Evolutionary conservation across 495 filamentous ascomycete genomes (phyloP).

Genomic region (Talaromyces thailandensis): DNA sequence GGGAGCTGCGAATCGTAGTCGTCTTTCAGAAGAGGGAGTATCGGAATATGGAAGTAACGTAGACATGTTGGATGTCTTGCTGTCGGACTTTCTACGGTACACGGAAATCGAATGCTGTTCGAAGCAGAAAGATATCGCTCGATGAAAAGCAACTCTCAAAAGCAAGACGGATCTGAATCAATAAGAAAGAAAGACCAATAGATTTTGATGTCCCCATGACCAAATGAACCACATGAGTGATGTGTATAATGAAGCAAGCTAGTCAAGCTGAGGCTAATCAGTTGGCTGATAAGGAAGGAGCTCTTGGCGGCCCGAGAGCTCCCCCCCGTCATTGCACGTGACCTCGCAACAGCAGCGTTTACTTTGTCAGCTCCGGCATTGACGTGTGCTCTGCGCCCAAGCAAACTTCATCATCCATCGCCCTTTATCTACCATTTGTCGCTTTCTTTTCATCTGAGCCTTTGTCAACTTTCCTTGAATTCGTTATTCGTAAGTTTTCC

Average conservation of each 20-base stretch:
- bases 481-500: not conserved
- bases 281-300: not conserved
- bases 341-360: not conserved
- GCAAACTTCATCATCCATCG: not conserved
- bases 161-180: not conserved
- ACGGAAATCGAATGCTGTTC: not conserved
- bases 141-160: not conserved
- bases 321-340: slow-evolving; percentile 5
- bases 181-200: not conserved
- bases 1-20: slow-evolving; percentile 12
- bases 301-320: not conserved
- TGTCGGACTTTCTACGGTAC: not conserved
- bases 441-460: slow-evolving; percentile 1
- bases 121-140: not conserved
- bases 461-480: not conserved
- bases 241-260: not conserved
- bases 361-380: slow-evolving; percentile 8
- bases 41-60: slow-evolving; percentile 1
- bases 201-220: not conserved
- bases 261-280: not conserved
- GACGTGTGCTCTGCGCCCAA: slow-evolving; percentile 4
- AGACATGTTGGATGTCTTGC: slow-evolving; percentile 1
- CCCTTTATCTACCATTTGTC: not conserved
- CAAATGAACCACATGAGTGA: not conserved
- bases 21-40: not conserved